These are phyloP conservation scores for Carnegiea gigantea DNA, from an alignment of 179 eudicot genomes.

Conservation along the genomic window DNA sequence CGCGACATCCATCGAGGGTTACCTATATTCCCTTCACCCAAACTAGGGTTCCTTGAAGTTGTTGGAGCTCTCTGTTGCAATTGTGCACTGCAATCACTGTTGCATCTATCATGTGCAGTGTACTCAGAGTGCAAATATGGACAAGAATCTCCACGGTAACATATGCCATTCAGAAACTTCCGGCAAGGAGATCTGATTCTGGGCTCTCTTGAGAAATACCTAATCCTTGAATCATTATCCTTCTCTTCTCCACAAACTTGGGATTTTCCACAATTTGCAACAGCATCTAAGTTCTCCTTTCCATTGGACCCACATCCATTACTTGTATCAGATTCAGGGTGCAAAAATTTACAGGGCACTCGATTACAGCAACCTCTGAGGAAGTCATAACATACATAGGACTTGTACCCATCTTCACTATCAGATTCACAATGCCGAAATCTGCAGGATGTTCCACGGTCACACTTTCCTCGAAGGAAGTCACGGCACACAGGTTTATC, in stretches of 20 bases:
- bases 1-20: background rate
- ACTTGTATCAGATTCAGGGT: slow-evolving; percentile 25
- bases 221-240: slow-evolving; percentile 12
- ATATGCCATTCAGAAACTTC: background rate
- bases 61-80: background rate
- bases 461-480: slow-evolving; percentile 27
- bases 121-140: slow-evolving; percentile 5
- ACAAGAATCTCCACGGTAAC: slow-evolving; percentile 2
- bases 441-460: slow-evolving; percentile 30
- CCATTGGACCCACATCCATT: slow-evolving; percentile 15
- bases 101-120: background rate
- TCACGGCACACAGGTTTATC: slow-evolving; percentile 24
- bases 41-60: background rate
- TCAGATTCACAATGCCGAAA: slow-evolving; percentile 26
- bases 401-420: background rate
- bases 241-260: slow-evolving; percentile 16
- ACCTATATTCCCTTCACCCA: background rate
- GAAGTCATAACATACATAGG: slow-evolving; percentile 22
- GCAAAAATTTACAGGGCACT: slow-evolving; percentile 28
- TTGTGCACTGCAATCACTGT: slow-evolving; percentile 13
- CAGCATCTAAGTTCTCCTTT: slow-evolving; percentile 19
- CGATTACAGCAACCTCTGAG: slow-evolving; percentile 30
- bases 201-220: slow-evolving; percentile 19
- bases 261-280: slow-evolving; percentile 10
- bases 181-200: slow-evolving; percentile 41